Conservation (phyloP, 164 flowering plant species). For the Saururus chinensis region DNA sequence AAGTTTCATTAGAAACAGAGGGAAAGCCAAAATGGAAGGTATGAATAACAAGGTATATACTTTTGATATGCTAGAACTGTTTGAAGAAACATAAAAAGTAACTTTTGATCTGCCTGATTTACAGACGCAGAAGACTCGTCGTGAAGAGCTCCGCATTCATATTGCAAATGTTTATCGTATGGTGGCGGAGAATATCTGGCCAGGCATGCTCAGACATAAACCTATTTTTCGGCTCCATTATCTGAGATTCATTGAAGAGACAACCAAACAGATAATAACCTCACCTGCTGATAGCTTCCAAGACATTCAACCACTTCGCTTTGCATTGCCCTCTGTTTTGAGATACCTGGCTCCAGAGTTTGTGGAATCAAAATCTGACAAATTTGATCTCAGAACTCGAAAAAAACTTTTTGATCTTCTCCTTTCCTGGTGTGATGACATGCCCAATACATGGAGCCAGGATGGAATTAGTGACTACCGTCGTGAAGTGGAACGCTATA, state of each 20-base stretch:
- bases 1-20: slow-evolving; percentile 79
- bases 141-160: slow-evolving; percentile 92
- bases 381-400: slow-evolving; percentile 78
- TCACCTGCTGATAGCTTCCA: slow-evolving; percentile 74
- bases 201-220: slow-evolving; percentile 76
- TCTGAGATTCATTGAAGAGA: slow-evolving; percentile 86
- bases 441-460: slow-evolving; percentile 69
- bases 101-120: slow-evolving; percentile 2
- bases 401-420: slow-evolving; percentile 90
- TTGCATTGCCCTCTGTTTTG: slow-evolving; percentile 84
- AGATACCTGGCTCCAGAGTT: slow-evolving; percentile 89
- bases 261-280: slow-evolving; percentile 45
- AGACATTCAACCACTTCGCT: slow-evolving; percentile 89
- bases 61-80: not conserved
- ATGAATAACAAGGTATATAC: slow-evolving; percentile 3
- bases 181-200: slow-evolving; percentile 95
- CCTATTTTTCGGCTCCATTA: slow-evolving; percentile 81
- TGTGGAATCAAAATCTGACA: slow-evolving; percentile 87
- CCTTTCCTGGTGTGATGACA: slow-evolving; percentile 90
- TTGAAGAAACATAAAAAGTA: not conserved
- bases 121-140: slow-evolving; percentile 88
- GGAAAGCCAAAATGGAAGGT: slow-evolving; percentile 99
- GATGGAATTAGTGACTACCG: slow-evolving; percentile 83
- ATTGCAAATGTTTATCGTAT: slow-evolving; percentile 82
- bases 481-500: slow-evolving; percentile 91